These are phyloP conservation scores for Thelephora ganbajun DNA, from an alignment of 768 basidiomycete species.

Conservation along the genomic window DNA sequence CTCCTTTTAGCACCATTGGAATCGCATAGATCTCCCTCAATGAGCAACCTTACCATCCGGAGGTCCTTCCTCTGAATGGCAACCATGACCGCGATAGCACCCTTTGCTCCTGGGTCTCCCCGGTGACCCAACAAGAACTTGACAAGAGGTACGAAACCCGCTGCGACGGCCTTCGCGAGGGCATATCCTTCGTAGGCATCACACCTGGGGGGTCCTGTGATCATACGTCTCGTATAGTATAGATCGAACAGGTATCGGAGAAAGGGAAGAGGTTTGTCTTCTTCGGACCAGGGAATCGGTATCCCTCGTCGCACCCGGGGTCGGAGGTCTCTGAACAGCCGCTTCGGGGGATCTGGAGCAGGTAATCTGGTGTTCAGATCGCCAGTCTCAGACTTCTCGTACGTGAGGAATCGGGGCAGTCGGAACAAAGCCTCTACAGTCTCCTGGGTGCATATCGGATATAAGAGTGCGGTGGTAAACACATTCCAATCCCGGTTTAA, in stretches of 20 bases:
- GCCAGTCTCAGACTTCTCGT: not conserved
- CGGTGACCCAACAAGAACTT: slow-evolving; percentile 55
- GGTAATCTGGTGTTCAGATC: slow-evolving; percentile 3
- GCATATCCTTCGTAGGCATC: slow-evolving; percentile 75
- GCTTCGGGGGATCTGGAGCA: slow-evolving; percentile 40
- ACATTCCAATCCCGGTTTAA: slow-evolving; percentile 6
- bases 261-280: slow-evolving; percentile 48
- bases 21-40: slow-evolving; percentile 32
- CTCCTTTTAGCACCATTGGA: slow-evolving; percentile 29
- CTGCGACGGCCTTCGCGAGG: slow-evolving; percentile 64
- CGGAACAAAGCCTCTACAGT: slow-evolving; percentile 35
- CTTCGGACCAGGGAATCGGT: slow-evolving; percentile 25
- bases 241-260: slow-evolving; percentile 39
- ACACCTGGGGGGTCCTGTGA: slow-evolving; percentile 26
- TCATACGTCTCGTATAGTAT: not conserved
- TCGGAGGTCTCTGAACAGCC: slow-evolving; percentile 46
- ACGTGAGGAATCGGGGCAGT: slow-evolving; percentile 6
- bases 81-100: slow-evolving; percentile 52
- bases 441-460: slow-evolving; percentile 27
- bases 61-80: slow-evolving; percentile 66
- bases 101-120: slow-evolving; percentile 53
- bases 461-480: slow-evolving; percentile 40
- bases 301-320: slow-evolving; percentile 9
- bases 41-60: slow-evolving; percentile 54
- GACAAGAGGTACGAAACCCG: slow-evolving; percentile 48